Percentiles rank a stretch among this genome's conserved stretches.
These are phyloP conservation scores for Lipomyces starkeyi DNA, from an alignment of 805 yeast species.

Conservation along the genomic window DNA sequence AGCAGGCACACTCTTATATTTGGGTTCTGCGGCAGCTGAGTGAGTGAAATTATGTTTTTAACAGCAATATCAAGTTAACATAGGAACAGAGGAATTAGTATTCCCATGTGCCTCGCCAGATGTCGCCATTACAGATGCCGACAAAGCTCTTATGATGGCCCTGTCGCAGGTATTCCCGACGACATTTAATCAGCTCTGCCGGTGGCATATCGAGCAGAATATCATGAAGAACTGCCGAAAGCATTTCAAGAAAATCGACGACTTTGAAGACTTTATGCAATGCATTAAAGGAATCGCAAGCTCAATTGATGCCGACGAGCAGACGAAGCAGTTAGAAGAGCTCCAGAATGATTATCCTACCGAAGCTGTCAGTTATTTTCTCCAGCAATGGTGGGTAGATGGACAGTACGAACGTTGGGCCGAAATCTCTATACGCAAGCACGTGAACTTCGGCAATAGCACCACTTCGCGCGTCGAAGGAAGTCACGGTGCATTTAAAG, in stretches of 20 bases:
- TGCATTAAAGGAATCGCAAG: neutral
- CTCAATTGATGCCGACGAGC: neutral
- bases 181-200: neutral
- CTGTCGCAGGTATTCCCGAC: neutral
- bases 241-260: neutral
- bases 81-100: neutral
- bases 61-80: too few species aligned
- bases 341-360: neutral
- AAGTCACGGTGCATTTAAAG: neutral
- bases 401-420: neutral
- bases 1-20: neutral
- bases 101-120: neutral
- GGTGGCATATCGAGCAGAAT: constrained; percentile 4
- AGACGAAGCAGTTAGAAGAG: neutral
- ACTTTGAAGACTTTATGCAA: neutral
- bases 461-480: neutral
- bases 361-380: neutral
- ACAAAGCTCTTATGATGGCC: constrained; percentile 4
- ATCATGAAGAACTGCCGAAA: neutral
- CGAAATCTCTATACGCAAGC: neutral
- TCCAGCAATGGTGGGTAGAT: neutral
- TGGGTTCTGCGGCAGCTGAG: neutral
- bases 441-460: neutral
- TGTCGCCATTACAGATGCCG: neutral
- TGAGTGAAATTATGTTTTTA: too few species aligned